Conservation (phyloP, 1,284 basidiomycete genomes). For the Cutaneotrichosporon sp. region DNA sequence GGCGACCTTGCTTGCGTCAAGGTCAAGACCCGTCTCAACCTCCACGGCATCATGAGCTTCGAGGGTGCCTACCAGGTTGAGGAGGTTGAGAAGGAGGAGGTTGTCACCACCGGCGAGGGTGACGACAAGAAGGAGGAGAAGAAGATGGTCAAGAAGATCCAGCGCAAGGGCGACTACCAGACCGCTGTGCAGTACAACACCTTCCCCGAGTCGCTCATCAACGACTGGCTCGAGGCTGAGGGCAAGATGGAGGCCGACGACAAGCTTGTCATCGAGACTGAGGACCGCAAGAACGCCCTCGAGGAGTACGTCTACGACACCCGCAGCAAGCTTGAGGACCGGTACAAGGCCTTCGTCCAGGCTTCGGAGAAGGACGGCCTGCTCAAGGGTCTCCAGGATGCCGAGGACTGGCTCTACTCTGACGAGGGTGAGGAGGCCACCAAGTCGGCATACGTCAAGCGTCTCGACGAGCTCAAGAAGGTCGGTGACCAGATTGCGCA, state of each 20-base stretch:
- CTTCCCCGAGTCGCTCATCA: slow-evolving; percentile 58
- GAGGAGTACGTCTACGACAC: slow-evolving; percentile 97
- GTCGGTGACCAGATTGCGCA: slow-evolving; percentile 77
- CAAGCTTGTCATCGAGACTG: slow-evolving; percentile 91
- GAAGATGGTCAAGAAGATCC: slow-evolving; percentile 57
- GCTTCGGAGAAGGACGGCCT: slow-evolving; percentile 70
- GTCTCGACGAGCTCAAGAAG: slow-evolving; percentile 71
- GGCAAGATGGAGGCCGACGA: slow-evolving; percentile 79
- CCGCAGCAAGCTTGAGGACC: slow-evolving; percentile 81
- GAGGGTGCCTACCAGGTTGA: slow-evolving; percentile 74
- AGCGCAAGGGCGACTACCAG: slow-evolving; percentile 73
- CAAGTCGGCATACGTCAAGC: slow-evolving; percentile 79
- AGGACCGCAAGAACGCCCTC: slow-evolving; percentile 93
- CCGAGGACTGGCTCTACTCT: slow-evolving; percentile 91
- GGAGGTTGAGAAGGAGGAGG: slow-evolving; percentile 66
- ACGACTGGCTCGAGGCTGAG: slow-evolving; percentile 69
- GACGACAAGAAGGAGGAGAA: slow-evolving; percentile 65
- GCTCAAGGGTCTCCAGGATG: slow-evolving; percentile 61
- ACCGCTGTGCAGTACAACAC: slow-evolving; percentile 62
- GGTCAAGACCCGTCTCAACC: slow-evolving; percentile 79
- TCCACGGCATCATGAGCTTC: slow-evolving; percentile 78
- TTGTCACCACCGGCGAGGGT: slow-evolving; percentile 51
- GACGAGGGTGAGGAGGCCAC: slow-evolving; percentile 91
- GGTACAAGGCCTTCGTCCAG: slow-evolving; percentile 69
- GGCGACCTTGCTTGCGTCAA: slow-evolving; percentile 75